Evolutionary conservation across 2,329 filamentous ascomycete species (phyloP).

Genomic region (Aspergillus niger): DNA sequence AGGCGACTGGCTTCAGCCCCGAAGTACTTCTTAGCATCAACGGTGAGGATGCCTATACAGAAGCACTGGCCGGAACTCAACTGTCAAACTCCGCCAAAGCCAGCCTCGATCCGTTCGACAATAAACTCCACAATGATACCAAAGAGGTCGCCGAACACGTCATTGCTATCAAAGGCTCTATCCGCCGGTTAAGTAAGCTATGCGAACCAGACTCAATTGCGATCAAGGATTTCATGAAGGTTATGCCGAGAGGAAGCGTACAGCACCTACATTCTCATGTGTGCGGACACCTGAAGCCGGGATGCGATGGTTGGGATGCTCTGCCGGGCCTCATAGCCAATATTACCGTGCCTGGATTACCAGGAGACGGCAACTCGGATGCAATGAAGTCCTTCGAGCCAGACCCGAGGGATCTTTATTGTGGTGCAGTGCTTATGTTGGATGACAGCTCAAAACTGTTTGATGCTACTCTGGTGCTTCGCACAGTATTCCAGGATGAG

Average conservation of each 20-base stretch:
- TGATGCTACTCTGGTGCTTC: constrained; percentile 20
- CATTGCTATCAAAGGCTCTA: constrained; percentile 16
- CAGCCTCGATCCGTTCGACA: constrained; percentile 1
- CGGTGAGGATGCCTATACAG: constrained; percentile 15
- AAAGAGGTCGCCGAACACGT: constrained; percentile 24
- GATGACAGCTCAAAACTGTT: constrained; percentile 3
- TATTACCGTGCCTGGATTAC: constrained; percentile 21
- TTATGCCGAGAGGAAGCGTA: constrained; percentile 15
- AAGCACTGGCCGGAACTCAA: constrained; percentile 19
- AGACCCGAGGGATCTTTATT: constrained; percentile 19
- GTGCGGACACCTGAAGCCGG: constrained; percentile 8
- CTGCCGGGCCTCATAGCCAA: constrained; percentile 15
- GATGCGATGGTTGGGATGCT: constrained; percentile 18
- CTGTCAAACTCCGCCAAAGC: background rate
- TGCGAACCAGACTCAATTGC: constrained; percentile 1
- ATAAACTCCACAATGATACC: constrained; percentile 12
- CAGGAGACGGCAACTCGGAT: constrained; percentile 11
- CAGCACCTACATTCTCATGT: constrained; percentile 20
- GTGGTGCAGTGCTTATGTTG: constrained; percentile 19
- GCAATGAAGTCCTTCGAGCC: constrained; percentile 17
- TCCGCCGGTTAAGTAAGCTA: constrained; percentile 11
- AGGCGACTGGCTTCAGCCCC: constrained; percentile 22
- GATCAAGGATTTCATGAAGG: constrained; percentile 20
- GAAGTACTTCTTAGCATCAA: constrained; percentile 20
- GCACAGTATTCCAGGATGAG: constrained; percentile 18